phyloP scores from a whole-genome alignment of 116 monocot genomes.

The Phalaenopsis hybrid region DNA sequence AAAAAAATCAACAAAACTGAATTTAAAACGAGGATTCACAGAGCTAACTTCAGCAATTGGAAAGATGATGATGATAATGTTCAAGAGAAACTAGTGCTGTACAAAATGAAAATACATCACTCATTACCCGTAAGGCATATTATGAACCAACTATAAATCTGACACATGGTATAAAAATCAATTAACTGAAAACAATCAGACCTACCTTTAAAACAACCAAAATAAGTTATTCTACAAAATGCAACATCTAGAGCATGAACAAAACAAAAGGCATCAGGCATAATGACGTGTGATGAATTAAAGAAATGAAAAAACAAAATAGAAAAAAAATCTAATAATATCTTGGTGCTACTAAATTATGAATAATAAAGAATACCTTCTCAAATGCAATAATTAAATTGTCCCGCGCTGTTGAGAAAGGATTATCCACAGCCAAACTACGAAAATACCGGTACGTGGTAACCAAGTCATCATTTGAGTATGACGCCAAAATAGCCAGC shows the following conservation, averaged over 20 bases:
- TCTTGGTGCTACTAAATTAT: neutral
- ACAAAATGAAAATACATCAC: neutral
- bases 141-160: neutral
- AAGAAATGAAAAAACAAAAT: neutral
- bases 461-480: conserved; percentile 67
- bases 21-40: too few relatives aligned
- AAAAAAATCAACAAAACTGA: too few relatives aligned
- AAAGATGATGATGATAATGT: too few relatives aligned
- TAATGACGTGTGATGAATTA: neutral
- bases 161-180: neutral
- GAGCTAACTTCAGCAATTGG: too few relatives aligned
- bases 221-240: neutral
- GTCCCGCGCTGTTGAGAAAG: conserved; percentile 89
- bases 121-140: neutral
- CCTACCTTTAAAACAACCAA: neutral
- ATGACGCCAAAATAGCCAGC: conserved; percentile 94
- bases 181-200: neutral
- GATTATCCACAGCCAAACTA: conserved; percentile 84
- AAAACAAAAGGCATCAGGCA: neutral
- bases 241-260: neutral
- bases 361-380: conserved; percentile 45
- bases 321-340: neutral
- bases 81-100: too few relatives aligned
- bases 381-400: conserved; percentile 96
- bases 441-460: conserved; percentile 86